phyloP scores from a whole-genome alignment of 176 grass and related monocot genomes.

The Lolium multiflorum region DNA sequence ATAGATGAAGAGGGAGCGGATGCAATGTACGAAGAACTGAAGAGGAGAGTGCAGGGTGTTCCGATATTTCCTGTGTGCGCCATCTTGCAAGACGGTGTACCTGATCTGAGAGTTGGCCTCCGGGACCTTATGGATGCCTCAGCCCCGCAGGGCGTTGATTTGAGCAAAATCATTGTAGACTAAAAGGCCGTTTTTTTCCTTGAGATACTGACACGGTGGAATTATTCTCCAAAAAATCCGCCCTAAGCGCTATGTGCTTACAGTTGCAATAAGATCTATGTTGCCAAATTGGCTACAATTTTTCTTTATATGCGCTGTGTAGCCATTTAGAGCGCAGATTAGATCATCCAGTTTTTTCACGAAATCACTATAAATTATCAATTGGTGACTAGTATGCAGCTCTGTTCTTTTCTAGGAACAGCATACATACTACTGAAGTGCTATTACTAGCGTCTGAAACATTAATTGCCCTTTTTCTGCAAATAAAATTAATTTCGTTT shows the following conservation, averaged over 20 bases:
- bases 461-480: neutral
- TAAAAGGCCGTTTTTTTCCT: constrained; percentile 26
- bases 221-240: neutral
- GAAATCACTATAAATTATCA: neutral
- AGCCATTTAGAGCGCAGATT: neutral
- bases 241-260: neutral
- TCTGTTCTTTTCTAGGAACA: neutral
- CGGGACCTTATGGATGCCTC: constrained; percentile 69
- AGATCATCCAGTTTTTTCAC: neutral
- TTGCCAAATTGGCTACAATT: neutral
- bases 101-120: constrained; percentile 71
- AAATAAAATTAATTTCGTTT: neutral
- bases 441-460: neutral
- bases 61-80: constrained; percentile 84
- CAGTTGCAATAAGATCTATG: constrained; percentile 15
- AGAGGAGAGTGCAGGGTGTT: constrained; percentile 64
- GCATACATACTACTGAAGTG: neutral
- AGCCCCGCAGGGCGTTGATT: constrained; percentile 52
- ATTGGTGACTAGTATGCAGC: neutral
- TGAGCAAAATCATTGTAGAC: constrained; percentile 57
- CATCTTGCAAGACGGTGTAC: constrained; percentile 75
- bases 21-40: constrained; percentile 57
- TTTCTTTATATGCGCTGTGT: neutral
- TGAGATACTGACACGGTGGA: neutral
- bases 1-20: constrained; percentile 86